These are phyloP conservation scores for Candida taoyuanica DNA, from an alignment of 805 yeast genomes.

Conservation along the genomic window DNA sequence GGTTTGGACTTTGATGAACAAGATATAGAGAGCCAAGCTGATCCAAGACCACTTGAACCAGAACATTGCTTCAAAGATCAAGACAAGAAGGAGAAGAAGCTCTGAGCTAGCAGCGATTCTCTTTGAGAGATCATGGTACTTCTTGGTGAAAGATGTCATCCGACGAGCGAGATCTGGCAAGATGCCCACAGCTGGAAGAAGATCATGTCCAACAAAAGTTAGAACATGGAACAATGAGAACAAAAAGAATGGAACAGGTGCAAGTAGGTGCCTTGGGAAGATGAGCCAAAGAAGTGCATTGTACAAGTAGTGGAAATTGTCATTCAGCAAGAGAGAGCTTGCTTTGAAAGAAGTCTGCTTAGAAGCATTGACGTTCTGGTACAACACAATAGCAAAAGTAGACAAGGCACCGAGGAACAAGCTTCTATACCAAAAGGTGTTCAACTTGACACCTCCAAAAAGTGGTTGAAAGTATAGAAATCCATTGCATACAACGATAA, in stretches of 20 bases:
- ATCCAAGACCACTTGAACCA: conserved; percentile 62
- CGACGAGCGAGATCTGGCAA: conserved; percentile 23
- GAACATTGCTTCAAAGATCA: conserved; percentile 49
- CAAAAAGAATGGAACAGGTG: conserved; percentile 68
- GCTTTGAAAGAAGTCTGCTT: conserved; percentile 19
- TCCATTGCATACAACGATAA: conserved; percentile 40
- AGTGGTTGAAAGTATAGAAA: conserved; percentile 35
- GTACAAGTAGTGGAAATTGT: conserved; percentile 67
- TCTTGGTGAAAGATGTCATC: conserved; percentile 42
- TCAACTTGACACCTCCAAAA: conserved; percentile 31
- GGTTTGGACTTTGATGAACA: conserved; percentile 72
- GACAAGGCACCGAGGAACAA: conserved; percentile 60
- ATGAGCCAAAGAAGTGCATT: conserved; percentile 51
- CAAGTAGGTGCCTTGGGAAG: conserved; percentile 50
- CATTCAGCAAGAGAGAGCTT: conserved; percentile 45
- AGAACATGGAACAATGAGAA: conserved; percentile 81
- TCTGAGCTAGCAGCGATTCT: conserved; percentile 57
- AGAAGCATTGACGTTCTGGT: conserved; percentile 42
- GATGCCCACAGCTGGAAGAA: conserved; percentile 56
- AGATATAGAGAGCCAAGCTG: conserved; percentile 46
- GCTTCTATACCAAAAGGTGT: conserved; percentile 48
- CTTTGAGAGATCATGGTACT: conserved; percentile 57
- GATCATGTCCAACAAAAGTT: conserved; percentile 57
- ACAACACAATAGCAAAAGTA: conserved; percentile 73
- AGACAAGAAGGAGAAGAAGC: conserved; percentile 36